phyloP scores from a whole-genome alignment of 2,329 filamentous ascomycete genomes.

The Pseudocercospora eumusae region DNA sequence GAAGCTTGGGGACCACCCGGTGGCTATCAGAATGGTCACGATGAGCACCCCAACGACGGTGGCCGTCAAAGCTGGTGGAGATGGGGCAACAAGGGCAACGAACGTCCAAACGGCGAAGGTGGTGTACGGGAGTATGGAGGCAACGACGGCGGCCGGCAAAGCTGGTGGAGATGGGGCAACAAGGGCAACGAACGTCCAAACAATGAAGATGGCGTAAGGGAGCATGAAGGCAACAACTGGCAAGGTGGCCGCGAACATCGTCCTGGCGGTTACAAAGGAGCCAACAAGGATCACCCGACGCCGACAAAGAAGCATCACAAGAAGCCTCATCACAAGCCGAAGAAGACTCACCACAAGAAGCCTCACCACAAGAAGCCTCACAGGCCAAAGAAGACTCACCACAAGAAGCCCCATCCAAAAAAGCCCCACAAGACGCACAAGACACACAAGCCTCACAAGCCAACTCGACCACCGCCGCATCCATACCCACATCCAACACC shows the following conservation, averaged over 20 bases:
- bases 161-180: conserved; percentile 7
- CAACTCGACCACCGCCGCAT: not conserved
- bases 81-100: conserved; percentile 1
- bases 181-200: not conserved
- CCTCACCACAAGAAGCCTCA: conserved; percentile 8
- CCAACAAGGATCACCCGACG: not conserved
- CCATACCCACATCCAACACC: not conserved
- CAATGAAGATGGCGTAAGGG: not conserved
- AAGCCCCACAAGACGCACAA: conserved; percentile 6
- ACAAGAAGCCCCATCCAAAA: conserved; percentile 8
- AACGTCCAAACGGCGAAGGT: not conserved
- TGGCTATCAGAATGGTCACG: not conserved
- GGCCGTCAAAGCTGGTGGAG: conserved; percentile 6
- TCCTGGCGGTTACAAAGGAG: not conserved
- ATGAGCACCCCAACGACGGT: not conserved
- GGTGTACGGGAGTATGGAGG: not conserved
- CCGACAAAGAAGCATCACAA: conserved; percentile 2
- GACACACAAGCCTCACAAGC: conserved; percentile 2
- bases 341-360: conserved; percentile 5
- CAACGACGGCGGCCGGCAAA: not conserved
- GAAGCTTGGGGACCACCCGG: not conserved
- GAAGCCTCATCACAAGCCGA: conserved; percentile 1
- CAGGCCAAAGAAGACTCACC: not conserved
- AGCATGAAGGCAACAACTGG: not conserved
- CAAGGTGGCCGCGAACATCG: not conserved